Evolutionary conservation across 352 stramenopile species (phyloP), one percentile per base, ranked within the genome.

Genomic region (Achlya hypogyna): DNA sequence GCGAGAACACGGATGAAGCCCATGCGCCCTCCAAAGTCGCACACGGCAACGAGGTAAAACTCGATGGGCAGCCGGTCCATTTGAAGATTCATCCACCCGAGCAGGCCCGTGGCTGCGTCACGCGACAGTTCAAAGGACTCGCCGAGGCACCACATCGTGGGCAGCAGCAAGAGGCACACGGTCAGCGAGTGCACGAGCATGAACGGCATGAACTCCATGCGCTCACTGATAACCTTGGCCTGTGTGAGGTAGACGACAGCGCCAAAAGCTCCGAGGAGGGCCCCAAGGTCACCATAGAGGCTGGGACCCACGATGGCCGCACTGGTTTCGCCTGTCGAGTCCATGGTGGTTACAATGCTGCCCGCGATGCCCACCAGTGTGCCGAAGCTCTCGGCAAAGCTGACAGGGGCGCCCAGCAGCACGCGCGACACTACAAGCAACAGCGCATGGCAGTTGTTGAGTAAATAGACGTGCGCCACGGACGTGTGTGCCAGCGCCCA

Each of bases 1-100:
- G 96, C 95, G 78, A 97, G 86, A 20, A 95, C 86, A 4, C 81
- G 78, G 53, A 97, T 69, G 65, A 93, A 97, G 8, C 87, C 87
- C 42, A 92, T 79, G 18, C 82, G 92, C 52, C 89, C 87, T 0
- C 95, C 64, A 20, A 93, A 75, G 42, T 91, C 95, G 65, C 89
- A 96, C n/a, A 96, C 77, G 25, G 93, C 54, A 12, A 93, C 88
- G 56, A 96, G 82, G 54, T 91, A 96, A 6, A 90, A 62, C 72
- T 96, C 88, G 32, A 84, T 74, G 28, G 63, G 62, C 22, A 80
- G 58, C 14, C 87, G 80, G 51, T 87, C 51, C 20, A 73, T 45
- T 14, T 10, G 67, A 60, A 78, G 69, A 62, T 84, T 73, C 12
- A 90, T 59, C 89, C 88, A 97, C 25, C 89, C 89, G 45, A 96